A percentile compares a stretch with the other conserved stretches of the same genome.
Evolutionary conservation across 2,329 filamentous ascomycete species (phyloP).

Genomic region (Calonectria honghensis): DNA sequence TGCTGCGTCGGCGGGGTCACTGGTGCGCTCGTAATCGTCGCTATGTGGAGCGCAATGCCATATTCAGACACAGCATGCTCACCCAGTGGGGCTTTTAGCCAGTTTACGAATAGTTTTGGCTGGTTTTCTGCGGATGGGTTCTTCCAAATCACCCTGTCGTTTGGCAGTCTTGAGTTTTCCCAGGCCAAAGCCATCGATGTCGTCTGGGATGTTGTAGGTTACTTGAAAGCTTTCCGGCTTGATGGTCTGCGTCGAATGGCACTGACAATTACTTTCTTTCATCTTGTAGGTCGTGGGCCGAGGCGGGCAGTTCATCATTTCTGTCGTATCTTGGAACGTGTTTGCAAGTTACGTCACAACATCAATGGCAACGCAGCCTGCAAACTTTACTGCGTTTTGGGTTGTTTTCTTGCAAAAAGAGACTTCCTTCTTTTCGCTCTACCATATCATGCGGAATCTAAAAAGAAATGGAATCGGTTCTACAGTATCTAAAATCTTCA

Average conservation of each 20-base stretch:
- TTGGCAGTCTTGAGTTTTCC: not conserved
- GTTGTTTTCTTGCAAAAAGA: constrained; percentile 12
- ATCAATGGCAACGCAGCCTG: not conserved
- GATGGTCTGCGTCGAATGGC: too few relatives aligned
- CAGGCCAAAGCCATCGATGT: not conserved
- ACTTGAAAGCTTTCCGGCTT: not conserved
- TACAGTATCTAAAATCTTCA: not conserved
- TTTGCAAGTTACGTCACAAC: constrained; percentile 4
- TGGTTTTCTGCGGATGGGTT: not conserved
- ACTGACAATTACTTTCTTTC: not conserved
- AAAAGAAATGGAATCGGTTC: not conserved
- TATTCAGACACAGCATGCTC: not conserved
- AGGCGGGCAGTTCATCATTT: constrained; percentile 14
- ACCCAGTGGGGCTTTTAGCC: constrained; percentile 3
- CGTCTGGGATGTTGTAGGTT: constrained; percentile 1
- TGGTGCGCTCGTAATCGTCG: not conserved
- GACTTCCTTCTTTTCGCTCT: not conserved
- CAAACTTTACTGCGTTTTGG: not conserved
- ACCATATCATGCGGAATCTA: not conserved
- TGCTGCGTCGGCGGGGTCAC: not conserved
- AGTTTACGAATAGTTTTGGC: not conserved
- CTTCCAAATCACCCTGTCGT: not conserved
- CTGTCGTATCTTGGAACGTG: constrained; percentile 1
- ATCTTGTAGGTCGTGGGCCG: not conserved
- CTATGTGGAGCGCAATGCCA: not conserved